phyloP scores from a whole-genome alignment of 2,329 filamentous ascomycete species.

The Monilinia fructicola region DNA sequence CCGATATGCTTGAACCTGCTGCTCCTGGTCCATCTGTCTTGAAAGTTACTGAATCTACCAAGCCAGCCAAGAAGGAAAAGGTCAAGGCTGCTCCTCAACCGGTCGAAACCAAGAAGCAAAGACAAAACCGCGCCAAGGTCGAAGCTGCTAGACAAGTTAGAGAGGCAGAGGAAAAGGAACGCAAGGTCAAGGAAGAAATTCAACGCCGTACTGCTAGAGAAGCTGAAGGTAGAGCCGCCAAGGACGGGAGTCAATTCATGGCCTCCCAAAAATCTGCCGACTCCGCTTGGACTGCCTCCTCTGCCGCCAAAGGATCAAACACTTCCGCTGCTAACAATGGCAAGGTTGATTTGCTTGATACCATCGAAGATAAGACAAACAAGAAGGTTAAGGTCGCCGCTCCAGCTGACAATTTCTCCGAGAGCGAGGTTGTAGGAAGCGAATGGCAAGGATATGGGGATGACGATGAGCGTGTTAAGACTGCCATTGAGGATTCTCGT shows the following conservation, averaged over 20 bases:
- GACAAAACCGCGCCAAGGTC: slow-evolving; percentile 86
- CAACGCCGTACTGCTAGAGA: slow-evolving; percentile 80
- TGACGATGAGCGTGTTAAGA: slow-evolving; percentile 62
- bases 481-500: slow-evolving; percentile 52
- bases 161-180: slow-evolving; percentile 75
- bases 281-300: slow-evolving; percentile 47
- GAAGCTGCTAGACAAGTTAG: slow-evolving; percentile 74
- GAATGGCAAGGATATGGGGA: slow-evolving; percentile 42
- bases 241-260: slow-evolving; percentile 69
- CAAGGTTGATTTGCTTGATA: slow-evolving; percentile 56
- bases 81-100: slow-evolving; percentile 58
- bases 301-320: slow-evolving; percentile 25
- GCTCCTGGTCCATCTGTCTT: slow-evolving; percentile 70
- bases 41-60: slow-evolving; percentile 67
- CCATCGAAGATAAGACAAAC: slow-evolving; percentile 47
- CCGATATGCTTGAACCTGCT: slow-evolving; percentile 85
- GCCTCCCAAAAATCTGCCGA: slow-evolving; percentile 47
- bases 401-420: slow-evolving; percentile 32
- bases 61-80: slow-evolving; percentile 61
- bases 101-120: slow-evolving; percentile 89
- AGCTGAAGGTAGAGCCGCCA: slow-evolving; percentile 77
- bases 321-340: slow-evolving; percentile 42
- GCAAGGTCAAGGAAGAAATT: slow-evolving; percentile 74
- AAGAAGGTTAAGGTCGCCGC: slow-evolving; percentile 39
- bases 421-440: slow-evolving; percentile 30